Evolutionary conservation across 768 basidiomycete genomes (phyloP), one percentile per base, ranked within the genome.

Genomic region (Clitopilus passeckerianus): DNA sequence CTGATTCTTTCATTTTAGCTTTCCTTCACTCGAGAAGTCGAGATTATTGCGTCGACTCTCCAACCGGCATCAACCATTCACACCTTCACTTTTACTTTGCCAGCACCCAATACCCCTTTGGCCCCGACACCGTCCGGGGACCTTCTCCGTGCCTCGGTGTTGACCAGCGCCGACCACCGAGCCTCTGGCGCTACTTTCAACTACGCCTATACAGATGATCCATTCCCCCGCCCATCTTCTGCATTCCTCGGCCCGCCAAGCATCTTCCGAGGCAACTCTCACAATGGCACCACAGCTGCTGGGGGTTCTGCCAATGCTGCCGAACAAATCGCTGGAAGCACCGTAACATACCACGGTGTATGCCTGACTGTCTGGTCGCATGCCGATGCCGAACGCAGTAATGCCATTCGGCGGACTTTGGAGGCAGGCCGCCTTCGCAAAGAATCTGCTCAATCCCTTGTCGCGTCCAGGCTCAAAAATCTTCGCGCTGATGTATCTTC

Each of bases 341-440:
- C 78, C 23, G 71, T 92, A 61, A 86, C 89, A 8, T 96, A 93
- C 70, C 86, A 97, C 68, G 94, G 93, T 53, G 93, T 96, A 35
- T 93, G 93, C 65, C 79, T 98, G 60, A 94, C 93, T 1, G 93
- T 97, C 1, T 98, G 94, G 94, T 93, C 91, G 3, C 94, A 95
- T 67, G 94, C 94, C 18, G 95, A 98, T 68, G 87, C 87, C 0
- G 89, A 94, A 65, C 86, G 94, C 53, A 87, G 89, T 57, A 81
- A 79, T 14, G 93, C 93, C 0, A 95, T 95, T 65, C 86, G 93
- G 20, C 82, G 88, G 54, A 91, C 90, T 6, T 80, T 92, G 53
- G 91, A 93, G 69, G 87, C 88, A 0, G 85, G 87, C 53, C 85
- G 90, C 50, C 85, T 81, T 43, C 85, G 90, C 57, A 90, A 91